Evolutionary conservation across 1,139 yeast genomes (phyloP).

Genomic region (Diutina rugosa): DNA sequence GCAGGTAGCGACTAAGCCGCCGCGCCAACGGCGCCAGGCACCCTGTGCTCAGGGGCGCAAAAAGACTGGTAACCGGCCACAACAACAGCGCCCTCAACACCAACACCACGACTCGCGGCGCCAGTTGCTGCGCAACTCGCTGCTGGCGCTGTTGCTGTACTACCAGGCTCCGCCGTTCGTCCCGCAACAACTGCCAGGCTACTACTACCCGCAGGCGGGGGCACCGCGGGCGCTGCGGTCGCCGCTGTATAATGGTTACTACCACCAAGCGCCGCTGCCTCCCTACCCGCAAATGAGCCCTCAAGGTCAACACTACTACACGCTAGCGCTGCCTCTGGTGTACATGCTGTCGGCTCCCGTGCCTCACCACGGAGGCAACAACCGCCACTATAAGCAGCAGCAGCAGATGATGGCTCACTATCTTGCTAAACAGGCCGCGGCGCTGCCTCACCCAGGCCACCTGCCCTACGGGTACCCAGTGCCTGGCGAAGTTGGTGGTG

Average conservation of each 20-base stretch:
- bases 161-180: neutral
- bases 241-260: neutral
- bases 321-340: neutral
- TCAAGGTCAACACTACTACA: neutral
- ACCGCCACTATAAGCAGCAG: neutral
- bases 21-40: neutral
- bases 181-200: neutral
- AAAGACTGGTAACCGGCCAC: neutral
- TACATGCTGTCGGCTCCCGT: neutral
- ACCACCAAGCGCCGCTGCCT: neutral
- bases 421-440: slow-evolving; percentile 31
- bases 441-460: neutral
- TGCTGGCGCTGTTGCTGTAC: slow-evolving; percentile 1
- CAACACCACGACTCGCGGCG: neutral
- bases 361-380: neutral
- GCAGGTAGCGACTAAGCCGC: neutral
- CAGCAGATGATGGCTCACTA: slow-evolving; percentile 64
- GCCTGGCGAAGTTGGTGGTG: neutral
- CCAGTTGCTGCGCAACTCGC: neutral
- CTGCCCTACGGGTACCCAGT: neutral
- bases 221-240: neutral
- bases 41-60: neutral
- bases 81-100: neutral
- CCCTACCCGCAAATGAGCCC: neutral
- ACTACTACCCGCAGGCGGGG: neutral